These are phyloP conservation scores for Suillus brevipes DNA, from an alignment of 768 basidiomycete genomes.

Conservation along the genomic window DNA sequence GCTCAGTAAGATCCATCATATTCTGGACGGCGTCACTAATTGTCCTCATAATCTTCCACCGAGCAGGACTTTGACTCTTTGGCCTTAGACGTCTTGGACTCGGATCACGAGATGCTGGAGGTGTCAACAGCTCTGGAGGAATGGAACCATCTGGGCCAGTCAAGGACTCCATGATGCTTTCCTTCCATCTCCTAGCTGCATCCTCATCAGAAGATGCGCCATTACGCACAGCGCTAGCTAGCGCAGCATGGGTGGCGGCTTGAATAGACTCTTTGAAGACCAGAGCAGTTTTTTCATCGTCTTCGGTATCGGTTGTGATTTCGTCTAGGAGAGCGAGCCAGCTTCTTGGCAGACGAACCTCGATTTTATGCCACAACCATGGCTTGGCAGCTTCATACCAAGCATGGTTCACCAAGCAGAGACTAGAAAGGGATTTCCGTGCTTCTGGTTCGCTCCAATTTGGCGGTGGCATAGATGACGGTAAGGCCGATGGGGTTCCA, in stretches of 20 bases:
- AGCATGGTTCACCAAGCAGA: slow-evolving; percentile 74
- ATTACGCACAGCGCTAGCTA: slow-evolving; percentile 44
- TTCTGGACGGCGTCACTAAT: slow-evolving; percentile 79
- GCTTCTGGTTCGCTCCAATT: slow-evolving; percentile 69
- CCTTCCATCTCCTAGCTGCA: slow-evolving; percentile 52
- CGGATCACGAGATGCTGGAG: slow-evolving; percentile 79
- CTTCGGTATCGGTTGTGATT: slow-evolving; percentile 65
- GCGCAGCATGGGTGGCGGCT: slow-evolving; percentile 63
- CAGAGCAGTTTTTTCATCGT: slow-evolving; percentile 61
- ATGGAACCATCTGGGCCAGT: slow-evolving; percentile 68
- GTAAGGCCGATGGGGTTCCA: slow-evolving; percentile 56
- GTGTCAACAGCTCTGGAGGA: slow-evolving; percentile 73
- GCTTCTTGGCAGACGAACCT: slow-evolving; percentile 79
- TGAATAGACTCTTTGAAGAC: slow-evolving; percentile 69
- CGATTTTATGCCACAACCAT: slow-evolving; percentile 83
- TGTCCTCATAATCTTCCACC: slow-evolving; percentile 79
- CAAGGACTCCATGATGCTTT: slow-evolving; percentile 58
- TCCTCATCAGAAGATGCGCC: slow-evolving; percentile 40
- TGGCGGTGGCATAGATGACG: slow-evolving; percentile 71
- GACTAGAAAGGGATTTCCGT: slow-evolving; percentile 63
- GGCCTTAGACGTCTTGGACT: slow-evolving; percentile 74
- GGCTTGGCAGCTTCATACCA: slow-evolving; percentile 86
- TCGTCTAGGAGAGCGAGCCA: slow-evolving; percentile 84
- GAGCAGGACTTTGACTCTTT: slow-evolving; percentile 78
- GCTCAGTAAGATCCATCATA: slow-evolving; percentile 59